Base-by-base conservation (phyloP, 1,284 basidiomycete genomes). In the Kwoniella shivajii region DNA sequence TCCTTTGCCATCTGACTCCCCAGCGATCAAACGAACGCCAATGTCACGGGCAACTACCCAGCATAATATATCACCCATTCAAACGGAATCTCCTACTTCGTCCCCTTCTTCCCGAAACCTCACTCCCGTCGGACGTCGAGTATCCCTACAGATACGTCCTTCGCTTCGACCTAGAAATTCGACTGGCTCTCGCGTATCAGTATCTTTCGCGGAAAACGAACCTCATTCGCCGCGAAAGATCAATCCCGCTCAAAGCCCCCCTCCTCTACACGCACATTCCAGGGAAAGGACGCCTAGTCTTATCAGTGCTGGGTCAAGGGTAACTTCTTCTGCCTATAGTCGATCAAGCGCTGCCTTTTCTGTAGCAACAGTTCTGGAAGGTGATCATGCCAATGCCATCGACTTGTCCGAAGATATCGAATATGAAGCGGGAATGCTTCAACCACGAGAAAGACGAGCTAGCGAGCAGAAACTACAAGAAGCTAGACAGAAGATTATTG, bases 271-370 rank as follows among this genome's bases (percentile, higher is more conserved):
- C 13, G 37, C 58, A 7, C 72, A 72, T 47, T 64, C 64, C 9
- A 57, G 70, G 16, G 75, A 74, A 43, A 59, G 72, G 14, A 75
- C 74, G 1, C 75, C 75, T 1, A 74, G 71, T 53, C 50, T 77
- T n/a, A 64, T 74, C 38, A 70, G 66, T 29, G 64, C 62, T 1
- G 64, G 61, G 7, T 73, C 74, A 1, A 54, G 69, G 14, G 63
- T 69, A 2, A 70, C 69, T 7, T 56, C 52, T 6, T 72, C 73
- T 9, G 65, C 61, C 0, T 73, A 72, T 54, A 70, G 68, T 22
- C 67, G 69, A 1, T 71, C 70, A 4, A 73, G 70, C 57, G 67
- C 67, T 2, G 63, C 61, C 0, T 61, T 62, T 24, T 67, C 71
- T 0, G 56, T 67, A 6, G 56, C 64, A 3, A 68, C 71, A 0